Conservation (phyloP, 1,139 yeast genomes). For the Suhomyces anneliseae region DNA sequence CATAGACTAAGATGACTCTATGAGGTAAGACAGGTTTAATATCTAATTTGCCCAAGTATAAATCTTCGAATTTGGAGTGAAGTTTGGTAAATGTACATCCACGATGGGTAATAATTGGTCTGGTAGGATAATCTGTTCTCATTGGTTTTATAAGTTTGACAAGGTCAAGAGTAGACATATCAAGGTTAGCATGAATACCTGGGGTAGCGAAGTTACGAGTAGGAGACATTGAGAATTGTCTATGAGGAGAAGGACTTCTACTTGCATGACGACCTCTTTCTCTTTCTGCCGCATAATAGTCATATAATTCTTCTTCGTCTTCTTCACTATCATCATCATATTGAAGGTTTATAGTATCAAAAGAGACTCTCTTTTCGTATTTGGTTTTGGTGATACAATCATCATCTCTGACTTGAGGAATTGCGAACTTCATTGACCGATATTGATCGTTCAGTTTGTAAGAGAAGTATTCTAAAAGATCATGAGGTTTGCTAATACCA, state of each 20-base stretch:
- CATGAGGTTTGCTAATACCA: conserved; percentile 7
- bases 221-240: conserved; percentile 11
- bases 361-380: conserved; percentile 33
- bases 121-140: conserved; percentile 44
- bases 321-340: conserved; percentile 24
- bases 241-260: conserved; percentile 15
- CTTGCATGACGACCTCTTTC: conserved; percentile 14
- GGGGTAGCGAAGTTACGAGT: conserved; percentile 10
- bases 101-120: conserved; percentile 50
- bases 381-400: conserved; percentile 4
- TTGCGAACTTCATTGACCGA: conserved; percentile 19
- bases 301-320: conserved; percentile 13
- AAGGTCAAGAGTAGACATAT: conserved; percentile 5
- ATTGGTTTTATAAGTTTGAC: conserved; percentile 10
- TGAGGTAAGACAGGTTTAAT: conserved; percentile 46
- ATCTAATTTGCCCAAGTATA: conserved; percentile 34
- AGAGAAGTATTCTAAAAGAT: conserved; percentile 24
- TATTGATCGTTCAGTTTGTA: conserved; percentile 23
- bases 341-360: conserved; percentile 46
- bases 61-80: conserved; percentile 44
- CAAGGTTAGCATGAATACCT: conserved; percentile 11
- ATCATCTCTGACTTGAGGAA: conserved; percentile 15
- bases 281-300: conserved; percentile 5
- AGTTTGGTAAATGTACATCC: conserved; percentile 51
- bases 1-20: conserved; percentile 60